Base-by-base conservation (phyloP, 2,329 filamentous ascomycete species). In the Mycosphaerelloides madeirae region DNA sequence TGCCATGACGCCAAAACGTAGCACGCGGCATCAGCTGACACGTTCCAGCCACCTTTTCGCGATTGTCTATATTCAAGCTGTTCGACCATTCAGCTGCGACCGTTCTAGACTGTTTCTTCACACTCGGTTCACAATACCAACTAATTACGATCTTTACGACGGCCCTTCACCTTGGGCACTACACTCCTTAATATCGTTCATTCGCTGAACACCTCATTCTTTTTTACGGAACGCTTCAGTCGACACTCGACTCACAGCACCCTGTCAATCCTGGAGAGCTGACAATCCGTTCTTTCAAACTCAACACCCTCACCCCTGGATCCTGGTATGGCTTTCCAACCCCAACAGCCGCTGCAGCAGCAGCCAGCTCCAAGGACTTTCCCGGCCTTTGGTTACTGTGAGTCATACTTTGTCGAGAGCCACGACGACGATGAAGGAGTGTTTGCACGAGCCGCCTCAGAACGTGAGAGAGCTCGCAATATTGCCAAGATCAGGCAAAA, bases 401-500 rank as follows among this genome's bases (percentile, higher is more conserved):
- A 84, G 53, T 81, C 76, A 46, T 85, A 77, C 68, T 85, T 85
- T 59, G 78, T 84, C 43, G 82, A 85, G 58, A 74, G 73, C 50
- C 72, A 76, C 52, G 72, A 76, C 43, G 69, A 77, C 50, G 75
- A 80, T 47, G 74, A 77, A 39, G 74, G 70, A 37, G 49, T 73
- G 42, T 74, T 69, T 70, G 71, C 70, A 35, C 62, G 68, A 56
- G 80, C 81, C 52, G 78, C 87, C 56, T 83, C 82, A 52, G 75
- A 83, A 49, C 81, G 84, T 62, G 85, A 93, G 60, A 83, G 87
- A 50, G 80, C 84, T 57, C 87, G 84, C 68, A 79, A 87, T 62
- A 73, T 93, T 58, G 84, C 86, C 48, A 82, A 85, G 63, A 82
- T 91, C 70, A 82, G 83, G 60, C 91, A 96, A 69, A 87, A 91